phyloP scores from a whole-genome alignment of 1,139 yeast species.

The Debaryomycetaceae sp. region DNA sequence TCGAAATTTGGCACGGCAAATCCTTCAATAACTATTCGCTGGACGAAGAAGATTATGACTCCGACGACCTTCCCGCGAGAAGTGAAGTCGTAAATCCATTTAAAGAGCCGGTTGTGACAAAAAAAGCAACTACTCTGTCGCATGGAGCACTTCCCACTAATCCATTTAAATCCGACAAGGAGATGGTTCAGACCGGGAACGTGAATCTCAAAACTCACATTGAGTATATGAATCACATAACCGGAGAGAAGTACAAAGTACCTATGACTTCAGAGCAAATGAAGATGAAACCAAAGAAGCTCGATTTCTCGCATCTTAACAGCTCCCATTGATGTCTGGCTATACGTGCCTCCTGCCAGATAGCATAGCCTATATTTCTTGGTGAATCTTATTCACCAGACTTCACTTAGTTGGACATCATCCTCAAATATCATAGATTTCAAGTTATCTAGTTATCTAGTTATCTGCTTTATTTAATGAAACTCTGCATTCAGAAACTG shows the following conservation, averaged over 20 bases:
- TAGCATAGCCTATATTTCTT: too few relatives aligned
- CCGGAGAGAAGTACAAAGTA: conserved; percentile 36
- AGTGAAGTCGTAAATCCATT: conserved; percentile 2
- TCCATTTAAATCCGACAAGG: conserved; percentile 2
- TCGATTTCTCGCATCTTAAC: conserved; percentile 23
- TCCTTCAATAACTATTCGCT: conserved; percentile 24
- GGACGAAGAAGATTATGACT: conserved; percentile 25
- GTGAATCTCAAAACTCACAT: conserved; percentile 37
- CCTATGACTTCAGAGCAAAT: conserved; percentile 32
- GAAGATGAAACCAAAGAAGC: conserved; percentile 38
- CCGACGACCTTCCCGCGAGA: background rate
- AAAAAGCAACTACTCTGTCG: background rate
- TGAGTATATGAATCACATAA: conserved; percentile 35
- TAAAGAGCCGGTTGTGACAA: background rate
- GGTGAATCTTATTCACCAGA: too few relatives aligned
- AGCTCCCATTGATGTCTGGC: too few relatives aligned
- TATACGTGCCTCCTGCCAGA: too few relatives aligned
- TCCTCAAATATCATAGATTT: too few relatives aligned
- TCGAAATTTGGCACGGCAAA: conserved; percentile 38
- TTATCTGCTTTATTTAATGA: too few relatives aligned
- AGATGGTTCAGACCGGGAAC: background rate
- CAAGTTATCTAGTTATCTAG: too few relatives aligned
- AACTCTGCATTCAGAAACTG: too few relatives aligned
- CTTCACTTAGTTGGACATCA: too few relatives aligned
- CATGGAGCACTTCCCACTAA: conserved; percentile 1